Conservation (phyloP, 768 basidiomycete species). For the Pseudohyphozyma bogoriensis region DNA sequence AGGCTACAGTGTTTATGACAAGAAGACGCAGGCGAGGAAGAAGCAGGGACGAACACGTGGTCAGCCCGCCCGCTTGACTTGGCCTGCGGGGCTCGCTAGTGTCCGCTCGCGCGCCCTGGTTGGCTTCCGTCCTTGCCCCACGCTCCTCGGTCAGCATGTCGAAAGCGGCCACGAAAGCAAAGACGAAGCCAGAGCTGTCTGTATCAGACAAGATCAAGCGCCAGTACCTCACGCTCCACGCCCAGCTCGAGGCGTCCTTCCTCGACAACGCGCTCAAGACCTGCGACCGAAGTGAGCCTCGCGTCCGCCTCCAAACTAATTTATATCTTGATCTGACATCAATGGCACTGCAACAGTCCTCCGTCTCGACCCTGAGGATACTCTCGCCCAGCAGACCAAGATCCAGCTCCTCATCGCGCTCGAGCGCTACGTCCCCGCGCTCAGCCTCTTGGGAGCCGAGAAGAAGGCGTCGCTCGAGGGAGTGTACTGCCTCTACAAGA, state of each 20-base stretch:
- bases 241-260: slow-evolving; percentile 38
- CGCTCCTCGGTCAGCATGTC: too few relatives aligned
- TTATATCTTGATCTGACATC: background rate
- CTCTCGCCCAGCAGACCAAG: slow-evolving; percentile 36
- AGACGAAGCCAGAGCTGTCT: too few relatives aligned
- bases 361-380: slow-evolving; percentile 31
- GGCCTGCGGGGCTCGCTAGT: too few relatives aligned
- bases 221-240: slow-evolving; percentile 35
- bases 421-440: slow-evolving; percentile 37
- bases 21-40: too few relatives aligned
- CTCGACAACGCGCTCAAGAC: slow-evolving; percentile 39
- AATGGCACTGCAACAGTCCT: slow-evolving; percentile 33
- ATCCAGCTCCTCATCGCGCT: slow-evolving; percentile 41
- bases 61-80: too few relatives aligned
- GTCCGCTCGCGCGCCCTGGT: too few relatives aligned
- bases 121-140: too few relatives aligned
- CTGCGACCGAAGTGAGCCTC: slow-evolving; percentile 37
- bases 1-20: too few relatives aligned
- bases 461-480: slow-evolving; percentile 32
- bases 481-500: slow-evolving; percentile 41
- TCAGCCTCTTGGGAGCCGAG: slow-evolving; percentile 27
- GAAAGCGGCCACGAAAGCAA: too few relatives aligned
- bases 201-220: too few relatives aligned
- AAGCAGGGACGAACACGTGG: too few relatives aligned
- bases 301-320: background rate